phyloP scores from a whole-genome alignment of 148 eudicot species.

The Amaranthus hypochondriacus region DNA sequence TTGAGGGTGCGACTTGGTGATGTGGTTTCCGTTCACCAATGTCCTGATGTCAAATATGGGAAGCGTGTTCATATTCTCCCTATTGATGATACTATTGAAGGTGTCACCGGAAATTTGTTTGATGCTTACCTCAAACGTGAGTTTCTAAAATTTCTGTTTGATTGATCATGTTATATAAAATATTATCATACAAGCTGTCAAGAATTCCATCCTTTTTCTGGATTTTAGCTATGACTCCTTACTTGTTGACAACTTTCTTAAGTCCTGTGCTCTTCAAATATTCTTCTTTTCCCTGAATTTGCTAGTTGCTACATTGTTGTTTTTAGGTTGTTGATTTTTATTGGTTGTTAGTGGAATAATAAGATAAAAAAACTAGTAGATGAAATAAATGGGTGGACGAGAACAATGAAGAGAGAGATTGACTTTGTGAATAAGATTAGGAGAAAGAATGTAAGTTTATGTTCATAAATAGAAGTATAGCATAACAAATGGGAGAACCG shows the following conservation, averaged over 20 bases:
- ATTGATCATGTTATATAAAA: not conserved
- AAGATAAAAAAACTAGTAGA: no score
- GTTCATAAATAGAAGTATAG: no score
- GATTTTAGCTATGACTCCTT: not conserved
- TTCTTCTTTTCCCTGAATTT: no score
- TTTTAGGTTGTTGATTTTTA: no score
- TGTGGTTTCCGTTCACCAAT: slow-evolving; percentile 72
- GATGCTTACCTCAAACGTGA: slow-evolving; percentile 35
- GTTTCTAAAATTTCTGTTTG: slow-evolving; percentile 1
- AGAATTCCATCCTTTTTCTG: not conserved
- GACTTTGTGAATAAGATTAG: no score
- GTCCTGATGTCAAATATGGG: slow-evolving; percentile 54
- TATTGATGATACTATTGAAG: slow-evolving; percentile 36
- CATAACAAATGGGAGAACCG: no score
- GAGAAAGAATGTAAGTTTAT: no score
- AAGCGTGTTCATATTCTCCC: slow-evolving; percentile 34
- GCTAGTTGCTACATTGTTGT: no score
- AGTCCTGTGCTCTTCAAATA: not conserved
- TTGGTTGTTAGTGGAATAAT: no score
- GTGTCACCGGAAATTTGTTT: slow-evolving; percentile 35
- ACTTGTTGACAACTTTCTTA: not conserved
- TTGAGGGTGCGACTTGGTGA: slow-evolving; percentile 83
- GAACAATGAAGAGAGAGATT: no score
- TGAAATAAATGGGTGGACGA: no score
- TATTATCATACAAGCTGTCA: not conserved